Evolutionary conservation across 2,329 filamentous ascomycete genomes (phyloP), one percentile per base, ranked within the genome.

Genomic region (Chrysosporium queenslandicum): DNA sequence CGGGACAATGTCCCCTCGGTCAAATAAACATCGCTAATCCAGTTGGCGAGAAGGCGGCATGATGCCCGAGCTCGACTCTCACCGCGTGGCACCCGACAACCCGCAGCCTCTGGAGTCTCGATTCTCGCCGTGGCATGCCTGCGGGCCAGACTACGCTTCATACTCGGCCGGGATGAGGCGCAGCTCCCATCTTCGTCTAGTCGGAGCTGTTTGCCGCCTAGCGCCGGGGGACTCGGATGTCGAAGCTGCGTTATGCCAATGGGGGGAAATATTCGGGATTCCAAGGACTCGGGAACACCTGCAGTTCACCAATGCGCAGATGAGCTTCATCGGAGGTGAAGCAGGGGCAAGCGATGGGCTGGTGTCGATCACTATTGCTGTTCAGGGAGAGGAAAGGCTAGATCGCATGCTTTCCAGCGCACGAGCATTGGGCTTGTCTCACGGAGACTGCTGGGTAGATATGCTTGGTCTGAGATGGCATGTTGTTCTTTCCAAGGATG

Each of bases 111-210:
- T 74, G 2, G 56, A 57, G 36, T 59, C 64, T 4, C 60, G 60
- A 2, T 72, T 71, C 59, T 70, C 68, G 8, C 71, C 68, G 1
- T 75, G 72, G 72, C 71, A 74, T 58, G 67, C 71, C 0, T 72
- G 67, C 48, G 71, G 71, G 0, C 52, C 61, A 1, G 60, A 69
- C 32, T 64, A 69, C 54, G 52, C 60, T 12, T 46, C 37, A 1
- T 73, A 73, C 54, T 64, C 59, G 9, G 55, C 61, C 0, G 63
- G 52, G 4, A 74, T 74, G 71, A 65, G 63, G 50, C 61, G 64
- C 6, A 48, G 60, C 34, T 59, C 61, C 7, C 63, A 71, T 51
- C 60, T 74, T 30, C 58, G 61, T 18, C 61, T 74, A 2, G 47
- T 68, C 21, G 64, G 63, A 20, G 66, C 63, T 43, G 59, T 66